Percentiles rank a stretch among this genome's conserved stretches.
Evolutionary conservation across 805 yeast genomes (phyloP).

Genomic region (Nakazawaea ernobii): DNA sequence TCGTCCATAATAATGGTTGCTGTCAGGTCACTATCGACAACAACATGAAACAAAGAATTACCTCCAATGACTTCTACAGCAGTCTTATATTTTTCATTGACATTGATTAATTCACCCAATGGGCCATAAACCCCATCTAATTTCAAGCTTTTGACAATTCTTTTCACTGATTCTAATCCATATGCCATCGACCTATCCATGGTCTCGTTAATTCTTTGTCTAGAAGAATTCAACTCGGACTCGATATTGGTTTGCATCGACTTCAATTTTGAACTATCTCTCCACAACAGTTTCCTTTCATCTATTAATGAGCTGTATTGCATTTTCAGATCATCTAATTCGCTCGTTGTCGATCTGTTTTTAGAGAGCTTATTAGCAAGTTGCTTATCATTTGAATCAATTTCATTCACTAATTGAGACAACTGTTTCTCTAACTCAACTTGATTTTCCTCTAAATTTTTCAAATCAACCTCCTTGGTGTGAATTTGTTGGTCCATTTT

Average conservation of each 20-base stretch:
- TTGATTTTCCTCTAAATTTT: slow-evolving; percentile 3
- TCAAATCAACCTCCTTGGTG: slow-evolving; percentile 11
- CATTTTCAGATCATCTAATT: slow-evolving; percentile 28
- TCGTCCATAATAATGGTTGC: slow-evolving; percentile 78
- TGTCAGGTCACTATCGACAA: slow-evolving; percentile 82
- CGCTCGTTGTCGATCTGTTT: slow-evolving; percentile 16
- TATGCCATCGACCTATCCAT: slow-evolving; percentile 66
- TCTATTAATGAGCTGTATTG: slow-evolving; percentile 47
- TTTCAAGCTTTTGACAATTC: slow-evolving; percentile 55
- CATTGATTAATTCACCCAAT: slow-evolving; percentile 75
- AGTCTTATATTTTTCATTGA: slow-evolving; percentile 73
- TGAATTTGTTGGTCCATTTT: slow-evolving; percentile 20
- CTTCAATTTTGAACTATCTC: slow-evolving; percentile 64
- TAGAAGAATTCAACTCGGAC: slow-evolving; percentile 51
- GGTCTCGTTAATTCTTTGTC: slow-evolving; percentile 58
- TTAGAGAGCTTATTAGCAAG: slow-evolving; percentile 29
- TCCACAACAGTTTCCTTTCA: slow-evolving; percentile 68
- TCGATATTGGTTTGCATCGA: slow-evolving; percentile 50
- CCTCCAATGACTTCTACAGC: slow-evolving; percentile 93
- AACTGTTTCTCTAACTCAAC: slow-evolving; percentile 15
- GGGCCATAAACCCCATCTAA: slow-evolving; percentile 74
- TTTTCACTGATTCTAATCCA: slow-evolving; percentile 66
- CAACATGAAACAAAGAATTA: slow-evolving; percentile 75
- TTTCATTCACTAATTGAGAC: slow-evolving; percentile 21
- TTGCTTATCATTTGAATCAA: slow-evolving; percentile 28